Percentiles rank a stretch among this genome's conserved stretches.
phyloP scores from a whole-genome alignment of 2,329 filamentous ascomycete species.

The Ploettnerulaceae sp. region DNA sequence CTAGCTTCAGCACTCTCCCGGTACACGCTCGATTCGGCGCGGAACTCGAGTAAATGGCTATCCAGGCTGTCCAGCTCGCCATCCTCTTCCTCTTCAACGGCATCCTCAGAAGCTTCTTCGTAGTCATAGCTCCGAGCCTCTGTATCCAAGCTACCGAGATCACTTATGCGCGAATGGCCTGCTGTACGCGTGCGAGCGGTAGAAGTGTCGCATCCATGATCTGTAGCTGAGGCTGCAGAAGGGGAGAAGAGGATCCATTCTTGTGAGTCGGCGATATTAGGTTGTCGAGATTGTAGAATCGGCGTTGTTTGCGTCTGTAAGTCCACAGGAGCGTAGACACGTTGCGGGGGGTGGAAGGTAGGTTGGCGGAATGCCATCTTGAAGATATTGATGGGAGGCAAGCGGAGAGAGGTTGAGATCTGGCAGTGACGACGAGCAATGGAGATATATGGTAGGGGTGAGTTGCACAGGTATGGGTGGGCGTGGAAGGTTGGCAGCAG shows the following conservation, averaged over 20 bases:
- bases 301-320: constrained; percentile 30
- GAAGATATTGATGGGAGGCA: no score
- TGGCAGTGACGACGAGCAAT: no score
- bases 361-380: constrained; percentile 62
- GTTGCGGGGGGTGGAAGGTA: constrained; percentile 48
- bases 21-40: constrained; percentile 47
- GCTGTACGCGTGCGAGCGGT: constrained; percentile 61
- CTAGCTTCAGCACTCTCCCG: constrained; percentile 27
- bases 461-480: no score
- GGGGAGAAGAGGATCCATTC: constrained; percentile 97
- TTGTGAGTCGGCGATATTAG: constrained; percentile 64
- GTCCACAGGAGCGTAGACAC: constrained; percentile 41
- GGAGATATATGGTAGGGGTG: no score
- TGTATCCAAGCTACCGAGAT: constrained; percentile 73
- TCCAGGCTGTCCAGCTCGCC: constrained; percentile 89
- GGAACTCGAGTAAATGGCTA: constrained; percentile 84
- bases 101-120: constrained; percentile 52
- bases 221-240: constrained; percentile 59
- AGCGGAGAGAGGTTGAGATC: no score
- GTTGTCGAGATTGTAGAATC: constrained; percentile 20
- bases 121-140: constrained; percentile 55
- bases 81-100: constrained; percentile 63
- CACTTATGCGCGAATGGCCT: constrained; percentile 70
- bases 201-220: constrained; percentile 62
- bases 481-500: no score